Base-by-base conservation (phyloP, 1,139 yeast species). In the Saccharomyces hybrid region DNA sequence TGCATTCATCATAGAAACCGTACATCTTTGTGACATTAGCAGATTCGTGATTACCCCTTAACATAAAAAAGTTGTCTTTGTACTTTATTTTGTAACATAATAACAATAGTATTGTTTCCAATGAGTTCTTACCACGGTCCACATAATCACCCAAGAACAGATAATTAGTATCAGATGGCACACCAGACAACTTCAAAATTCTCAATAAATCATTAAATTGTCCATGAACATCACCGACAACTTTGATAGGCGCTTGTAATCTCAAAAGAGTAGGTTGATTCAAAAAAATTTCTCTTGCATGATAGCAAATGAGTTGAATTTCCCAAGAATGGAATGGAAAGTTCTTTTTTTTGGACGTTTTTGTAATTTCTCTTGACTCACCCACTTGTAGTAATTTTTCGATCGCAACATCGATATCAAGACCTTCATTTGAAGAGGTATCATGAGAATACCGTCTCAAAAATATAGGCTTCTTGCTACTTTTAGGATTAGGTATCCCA, bases 1-100 rank as follows among this genome's bases (percentile, higher is more conserved):
- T 88, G 73, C 96, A 86, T 70, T 88, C 96, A 70, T 88, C 96
- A 67, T 87, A 88, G 66, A 88, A 88, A 1, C 96, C 96, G 67
- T 88, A 88, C 66, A 88, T 88, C 69, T 84, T 85, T 31, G 95
- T 86, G 60, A 88, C 86, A 62, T 83, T 83, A 3, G 96, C 95
- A 61, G 86, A 82, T 69, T 88, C 96, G 68, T 88, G 96, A 69
- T 88, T 88, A 46, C 96, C 96, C 66, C 96, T 75, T 55, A 88
- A 74, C 81, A 88, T 80, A 71, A 87, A 88, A 63, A 88, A 86
- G 67, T 87, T 86, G 64, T 87, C 93, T 0, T 93, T 95, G 61
- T 84, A 87, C 69, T 85, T 86, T 62, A 88, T 82, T 71, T 88
- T 88, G 72, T 84, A 83, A 63, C 93, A 86, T 48, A 88, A 71